Percentiles rank a stretch among this genome's conserved stretches.
Evolutionary conservation across 2,329 filamentous ascomycete species (phyloP).

Genomic region (Monilinia fructicola): DNA sequence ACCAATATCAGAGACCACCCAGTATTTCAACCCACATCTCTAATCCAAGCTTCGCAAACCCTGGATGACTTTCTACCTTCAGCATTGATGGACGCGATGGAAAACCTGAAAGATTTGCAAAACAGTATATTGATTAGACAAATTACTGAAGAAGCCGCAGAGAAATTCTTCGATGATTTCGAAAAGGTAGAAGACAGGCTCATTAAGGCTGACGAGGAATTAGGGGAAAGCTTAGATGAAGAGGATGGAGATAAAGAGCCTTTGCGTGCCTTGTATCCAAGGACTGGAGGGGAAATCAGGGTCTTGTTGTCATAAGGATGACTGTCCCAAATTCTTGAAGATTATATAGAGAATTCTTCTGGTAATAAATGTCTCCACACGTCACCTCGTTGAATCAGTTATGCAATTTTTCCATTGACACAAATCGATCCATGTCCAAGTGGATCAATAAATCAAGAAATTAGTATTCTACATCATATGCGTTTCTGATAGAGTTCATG

Average conservation of each 20-base stretch:
- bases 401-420: too few species aligned
- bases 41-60: slow-evolving; percentile 69
- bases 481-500: background rate
- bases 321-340: background rate
- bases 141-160: slow-evolving; percentile 79
- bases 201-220: slow-evolving; percentile 55
- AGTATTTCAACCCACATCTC: slow-evolving; percentile 57
- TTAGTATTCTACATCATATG: background rate
- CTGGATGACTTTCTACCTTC: slow-evolving; percentile 91
- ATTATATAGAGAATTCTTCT: background rate
- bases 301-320: slow-evolving; percentile 39
- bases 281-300: slow-evolving; percentile 41
- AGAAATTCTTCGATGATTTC: slow-evolving; percentile 83
- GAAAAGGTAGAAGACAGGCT: slow-evolving; percentile 65
- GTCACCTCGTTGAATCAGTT: background rate
- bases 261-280: slow-evolving; percentile 39
- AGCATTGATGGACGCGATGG: slow-evolving; percentile 86
- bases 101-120: slow-evolving; percentile 72
- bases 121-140: slow-evolving; percentile 69
- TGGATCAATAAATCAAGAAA: background rate
- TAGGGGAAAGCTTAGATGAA: slow-evolving; percentile 28
- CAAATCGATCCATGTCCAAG: too few species aligned
- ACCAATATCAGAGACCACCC: slow-evolving; percentile 51
- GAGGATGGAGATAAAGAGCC: slow-evolving; percentile 34
- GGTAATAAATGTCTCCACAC: background rate